These are phyloP conservation scores for Purshia tridentata DNA, from an alignment of 306 rosid species.

Conservation along the genomic window DNA sequence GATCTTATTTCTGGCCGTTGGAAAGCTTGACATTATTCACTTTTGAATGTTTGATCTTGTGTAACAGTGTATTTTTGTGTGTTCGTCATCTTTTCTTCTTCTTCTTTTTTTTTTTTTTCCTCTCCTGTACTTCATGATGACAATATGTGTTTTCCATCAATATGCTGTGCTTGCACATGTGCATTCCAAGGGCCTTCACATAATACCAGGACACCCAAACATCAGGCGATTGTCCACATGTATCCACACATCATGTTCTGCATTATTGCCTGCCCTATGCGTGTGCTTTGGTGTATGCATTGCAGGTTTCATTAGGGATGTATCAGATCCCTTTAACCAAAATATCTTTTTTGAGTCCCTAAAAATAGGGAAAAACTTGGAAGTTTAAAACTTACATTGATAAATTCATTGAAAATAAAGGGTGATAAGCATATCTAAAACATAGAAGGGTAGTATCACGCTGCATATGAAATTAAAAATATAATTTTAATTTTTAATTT, in stretches of 20 bases:
- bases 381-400: not conserved
- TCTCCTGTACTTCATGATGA: not conserved
- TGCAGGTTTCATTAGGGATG: not conserved
- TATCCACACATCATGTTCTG: not conserved
- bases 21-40: slow-evolving; percentile 13
- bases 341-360: not conserved
- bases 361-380: not conserved
- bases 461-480: not conserved
- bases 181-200: not conserved
- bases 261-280: not conserved
- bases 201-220: not conserved
- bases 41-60: not conserved
- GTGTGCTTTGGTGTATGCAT: not conserved
- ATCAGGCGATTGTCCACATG: not conserved
- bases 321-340: not conserved
- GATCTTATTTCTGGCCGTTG: slow-evolving; percentile 9
- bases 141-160: not conserved
- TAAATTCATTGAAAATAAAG: not conserved
- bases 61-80: slow-evolving; percentile 1
- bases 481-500: not conserved
- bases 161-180: not conserved
- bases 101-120: not conserved
- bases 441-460: not conserved
- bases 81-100: slow-evolving; percentile 16
- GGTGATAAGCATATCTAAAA: not conserved